A percentile compares a stretch with the other conserved stretches of the same genome.
Conservation (phyloP, 306 rosid species). For the Fagus crenata region DNA sequence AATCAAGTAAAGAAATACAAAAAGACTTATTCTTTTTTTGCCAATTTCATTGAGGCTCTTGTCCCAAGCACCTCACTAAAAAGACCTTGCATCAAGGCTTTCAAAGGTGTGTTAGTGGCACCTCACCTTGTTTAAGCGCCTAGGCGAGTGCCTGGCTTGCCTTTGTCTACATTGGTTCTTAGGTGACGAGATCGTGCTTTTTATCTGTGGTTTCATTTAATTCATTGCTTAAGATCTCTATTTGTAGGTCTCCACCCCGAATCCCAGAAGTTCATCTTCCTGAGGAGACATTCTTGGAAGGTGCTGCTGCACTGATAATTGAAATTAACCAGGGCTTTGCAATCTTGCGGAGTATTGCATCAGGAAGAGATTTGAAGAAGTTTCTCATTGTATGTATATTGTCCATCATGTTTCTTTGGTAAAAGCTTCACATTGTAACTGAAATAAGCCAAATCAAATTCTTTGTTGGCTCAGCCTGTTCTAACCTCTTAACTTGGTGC, state of each 20-base stretch:
- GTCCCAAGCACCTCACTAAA: too few relatives aligned
- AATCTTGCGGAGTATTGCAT: constrained; percentile 48
- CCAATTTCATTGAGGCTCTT: too few relatives aligned
- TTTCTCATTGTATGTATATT: constrained; percentile 61
- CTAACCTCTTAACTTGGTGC: not conserved
- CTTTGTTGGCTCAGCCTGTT: not conserved
- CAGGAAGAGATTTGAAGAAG: constrained; percentile 79
- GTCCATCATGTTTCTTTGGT: constrained; percentile 1
- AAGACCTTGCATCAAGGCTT: too few relatives aligned
- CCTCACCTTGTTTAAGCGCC: too few relatives aligned
- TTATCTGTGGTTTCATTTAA: constrained; percentile 4
- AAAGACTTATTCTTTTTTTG: too few relatives aligned
- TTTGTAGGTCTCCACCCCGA: constrained; percentile 66
- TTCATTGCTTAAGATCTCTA: constrained; percentile 7
- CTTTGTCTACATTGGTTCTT: not conserved
- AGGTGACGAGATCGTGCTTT: not conserved
- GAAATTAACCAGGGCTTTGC: constrained; percentile 65
- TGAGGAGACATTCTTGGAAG: constrained; percentile 63
- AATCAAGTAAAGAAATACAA: too few relatives aligned
- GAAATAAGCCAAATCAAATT: not conserved
- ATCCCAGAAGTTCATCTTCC: constrained; percentile 70
- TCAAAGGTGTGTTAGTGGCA: too few relatives aligned
- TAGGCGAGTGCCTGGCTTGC: too few relatives aligned
- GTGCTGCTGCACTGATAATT: constrained; percentile 54
- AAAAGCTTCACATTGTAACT: not conserved